A percentile compares a stretch with the other conserved stretches of the same genome.
Conservation (phyloP, 169 alveolate genomes). For the Cryptosporidium xiaoi region DNA sequence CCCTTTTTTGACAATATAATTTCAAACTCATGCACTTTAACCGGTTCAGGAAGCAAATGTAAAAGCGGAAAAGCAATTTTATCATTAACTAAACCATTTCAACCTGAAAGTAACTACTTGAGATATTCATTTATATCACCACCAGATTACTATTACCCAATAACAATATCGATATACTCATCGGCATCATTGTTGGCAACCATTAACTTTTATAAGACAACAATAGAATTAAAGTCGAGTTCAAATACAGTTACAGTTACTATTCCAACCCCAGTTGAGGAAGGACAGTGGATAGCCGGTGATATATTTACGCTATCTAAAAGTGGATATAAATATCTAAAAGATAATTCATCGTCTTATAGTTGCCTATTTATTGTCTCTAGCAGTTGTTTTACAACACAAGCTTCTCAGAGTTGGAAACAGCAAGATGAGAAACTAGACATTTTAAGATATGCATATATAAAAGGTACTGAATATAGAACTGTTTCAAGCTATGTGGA, state of each 20-base stretch:
- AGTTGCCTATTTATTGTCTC: conserved; percentile 1
- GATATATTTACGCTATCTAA: conserved; percentile 49
- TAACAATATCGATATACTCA: conserved; percentile 55
- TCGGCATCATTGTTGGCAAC: conserved; percentile 45
- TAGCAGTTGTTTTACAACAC: neutral
- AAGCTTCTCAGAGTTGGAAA: conserved; percentile 5
- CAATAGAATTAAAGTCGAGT: conserved; percentile 18
- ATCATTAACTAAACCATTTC: conserved; percentile 10
- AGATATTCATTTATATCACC: conserved; percentile 67
- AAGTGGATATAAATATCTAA: conserved; percentile 20
- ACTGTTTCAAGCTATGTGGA: neutral
- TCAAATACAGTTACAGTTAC: conserved; percentile 19
- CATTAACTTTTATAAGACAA: conserved; percentile 8
- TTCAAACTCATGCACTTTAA: conserved; percentile 43
- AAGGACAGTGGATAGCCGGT: conserved; percentile 67
- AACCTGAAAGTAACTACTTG: conserved; percentile 32
- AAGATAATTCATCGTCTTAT: conserved; percentile 17
- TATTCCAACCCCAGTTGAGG: conserved; percentile 18
- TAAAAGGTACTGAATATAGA: conserved; percentile 4
- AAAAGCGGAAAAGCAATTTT: conserved; percentile 35
- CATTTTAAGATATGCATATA: conserved; percentile 12
- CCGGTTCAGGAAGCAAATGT: conserved; percentile 28
- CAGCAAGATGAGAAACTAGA: neutral
- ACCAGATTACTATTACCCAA: conserved; percentile 35
- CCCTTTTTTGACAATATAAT: conserved; percentile 30